Conservation (phyloP, 2,329 filamentous ascomycete genomes). For the Penicillium sp. region DNA sequence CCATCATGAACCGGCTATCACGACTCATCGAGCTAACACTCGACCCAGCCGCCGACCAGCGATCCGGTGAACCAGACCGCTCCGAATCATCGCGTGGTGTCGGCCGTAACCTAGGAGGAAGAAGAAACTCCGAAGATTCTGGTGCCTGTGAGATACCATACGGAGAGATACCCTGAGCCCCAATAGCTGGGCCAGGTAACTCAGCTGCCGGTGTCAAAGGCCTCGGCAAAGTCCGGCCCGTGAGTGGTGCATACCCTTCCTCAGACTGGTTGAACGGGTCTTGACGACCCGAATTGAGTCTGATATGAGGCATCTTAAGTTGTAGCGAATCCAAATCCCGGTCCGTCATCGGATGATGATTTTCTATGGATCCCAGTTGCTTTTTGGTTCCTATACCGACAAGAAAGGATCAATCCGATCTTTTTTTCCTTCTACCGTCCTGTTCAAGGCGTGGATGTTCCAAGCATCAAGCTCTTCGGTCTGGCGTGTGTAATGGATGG, state of each 20-base stretch:
- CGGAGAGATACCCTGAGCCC: slow-evolving; percentile 26
- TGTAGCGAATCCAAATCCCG: slow-evolving; percentile 8
- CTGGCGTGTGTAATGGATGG: not conserved
- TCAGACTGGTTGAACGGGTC: slow-evolving; percentile 48
- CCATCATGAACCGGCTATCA: slow-evolving; percentile 44
- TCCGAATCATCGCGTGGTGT: slow-evolving; percentile 54
- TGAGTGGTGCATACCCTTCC: slow-evolving; percentile 26
- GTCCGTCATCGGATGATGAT: slow-evolving; percentile 15
- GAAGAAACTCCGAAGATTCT: slow-evolving; percentile 41
- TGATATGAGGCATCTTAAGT: slow-evolving; percentile 56
- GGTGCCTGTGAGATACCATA: slow-evolving; percentile 54
- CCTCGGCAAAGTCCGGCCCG: slow-evolving; percentile 22
- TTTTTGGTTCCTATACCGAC: not conserved
- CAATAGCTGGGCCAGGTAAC: not conserved
- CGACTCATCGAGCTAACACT: slow-evolving; percentile 60
- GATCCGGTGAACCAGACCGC: slow-evolving; percentile 48
- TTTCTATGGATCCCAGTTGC: not conserved
- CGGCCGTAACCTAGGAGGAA: slow-evolving; percentile 48
- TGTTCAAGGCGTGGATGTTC: not conserved
- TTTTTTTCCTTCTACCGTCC: not conserved
- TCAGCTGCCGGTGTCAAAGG: slow-evolving; percentile 24
- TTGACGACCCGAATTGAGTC: slow-evolving; percentile 62
- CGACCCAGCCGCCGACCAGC: slow-evolving; percentile 60
- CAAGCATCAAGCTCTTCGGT: not conserved
- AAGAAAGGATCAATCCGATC: not conserved